Conservation (phyloP, 2,329 filamentous ascomycete genomes). For the Diplodia seriata region DNA sequence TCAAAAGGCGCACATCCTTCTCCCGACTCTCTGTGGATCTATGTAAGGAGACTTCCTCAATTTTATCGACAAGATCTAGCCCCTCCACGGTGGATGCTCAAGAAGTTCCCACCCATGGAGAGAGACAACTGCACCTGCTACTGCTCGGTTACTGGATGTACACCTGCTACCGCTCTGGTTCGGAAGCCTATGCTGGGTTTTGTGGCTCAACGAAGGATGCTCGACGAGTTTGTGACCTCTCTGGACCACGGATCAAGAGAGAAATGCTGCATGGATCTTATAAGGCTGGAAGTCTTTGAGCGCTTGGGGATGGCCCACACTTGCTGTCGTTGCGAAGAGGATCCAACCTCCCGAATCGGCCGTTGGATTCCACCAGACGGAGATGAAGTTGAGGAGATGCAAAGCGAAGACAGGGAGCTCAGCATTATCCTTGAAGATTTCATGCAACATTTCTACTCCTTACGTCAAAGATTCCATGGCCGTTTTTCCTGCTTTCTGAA, state of each 20-base stretch:
- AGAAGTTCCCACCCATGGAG: not conserved
- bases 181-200: fast-evolving
- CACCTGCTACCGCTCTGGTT: not conserved
- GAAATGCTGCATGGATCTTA: not conserved
- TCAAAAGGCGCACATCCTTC: not conserved
- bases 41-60: not conserved
- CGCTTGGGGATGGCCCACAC: not conserved
- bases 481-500: not conserved
- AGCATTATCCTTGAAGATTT: not conserved
- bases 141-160: not conserved
- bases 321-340: not conserved
- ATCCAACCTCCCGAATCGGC: not conserved
- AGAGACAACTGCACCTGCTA: not conserved
- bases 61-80: no score
- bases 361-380: not conserved
- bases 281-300: not conserved
- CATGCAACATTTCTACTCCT: not conserved
- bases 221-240: not conserved
- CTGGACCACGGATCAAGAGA: not conserved
- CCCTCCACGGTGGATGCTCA: not conserved
- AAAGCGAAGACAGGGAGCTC: not conserved
- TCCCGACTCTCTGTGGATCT: not conserved
- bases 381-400: not conserved
- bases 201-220: fast-evolving
- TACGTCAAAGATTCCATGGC: not conserved